Evolutionary conservation across 2,329 filamentous ascomycete genomes (phyloP).

Genomic region (Sphaerulina musiva): DNA sequence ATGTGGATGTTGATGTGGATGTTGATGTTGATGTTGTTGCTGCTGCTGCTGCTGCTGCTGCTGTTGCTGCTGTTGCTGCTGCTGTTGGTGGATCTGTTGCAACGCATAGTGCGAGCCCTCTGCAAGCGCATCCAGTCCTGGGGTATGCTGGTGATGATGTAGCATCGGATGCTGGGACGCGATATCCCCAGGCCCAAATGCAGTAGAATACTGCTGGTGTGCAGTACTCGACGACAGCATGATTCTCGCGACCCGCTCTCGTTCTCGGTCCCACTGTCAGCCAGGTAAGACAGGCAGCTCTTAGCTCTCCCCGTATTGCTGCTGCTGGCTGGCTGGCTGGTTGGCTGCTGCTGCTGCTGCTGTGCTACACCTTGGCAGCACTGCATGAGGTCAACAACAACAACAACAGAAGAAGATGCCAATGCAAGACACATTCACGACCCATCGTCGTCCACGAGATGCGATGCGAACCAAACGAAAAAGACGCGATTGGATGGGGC

Average conservation of each 20-base stretch:
- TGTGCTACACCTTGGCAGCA: no score
- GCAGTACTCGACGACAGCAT: conserved; percentile 28
- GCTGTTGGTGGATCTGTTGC: conserved; percentile 49
- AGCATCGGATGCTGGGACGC: conserved; percentile 22
- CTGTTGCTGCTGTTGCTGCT: no score
- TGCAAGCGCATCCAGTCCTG: conserved; percentile 56
- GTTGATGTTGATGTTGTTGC: conserved; percentile 38
- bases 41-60: conserved; percentile 40
- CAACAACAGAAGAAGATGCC: no score
- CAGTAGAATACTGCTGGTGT: conserved; percentile 24
- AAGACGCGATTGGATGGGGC: no score
- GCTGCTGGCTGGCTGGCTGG: neutral
- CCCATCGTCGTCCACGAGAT: no score
- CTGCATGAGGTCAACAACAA: no score
- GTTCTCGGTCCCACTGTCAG: neutral
- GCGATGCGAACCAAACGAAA: no score
- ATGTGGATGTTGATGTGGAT: no score
- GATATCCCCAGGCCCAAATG: conserved; percentile 26
- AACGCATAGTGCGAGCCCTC: conserved; percentile 68
- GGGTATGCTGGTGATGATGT: conserved; percentile 19
- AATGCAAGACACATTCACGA: no score
- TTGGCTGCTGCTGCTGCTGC: no score
- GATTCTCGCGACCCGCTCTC: conserved; percentile 11
- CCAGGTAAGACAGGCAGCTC: neutral
- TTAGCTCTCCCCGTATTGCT: neutral